Evolutionary conservation across 2,329 filamentous ascomycete genomes (phyloP), one percentile per base, ranked within the genome.

Genomic region (Annulohypoxylon truncatum): DNA sequence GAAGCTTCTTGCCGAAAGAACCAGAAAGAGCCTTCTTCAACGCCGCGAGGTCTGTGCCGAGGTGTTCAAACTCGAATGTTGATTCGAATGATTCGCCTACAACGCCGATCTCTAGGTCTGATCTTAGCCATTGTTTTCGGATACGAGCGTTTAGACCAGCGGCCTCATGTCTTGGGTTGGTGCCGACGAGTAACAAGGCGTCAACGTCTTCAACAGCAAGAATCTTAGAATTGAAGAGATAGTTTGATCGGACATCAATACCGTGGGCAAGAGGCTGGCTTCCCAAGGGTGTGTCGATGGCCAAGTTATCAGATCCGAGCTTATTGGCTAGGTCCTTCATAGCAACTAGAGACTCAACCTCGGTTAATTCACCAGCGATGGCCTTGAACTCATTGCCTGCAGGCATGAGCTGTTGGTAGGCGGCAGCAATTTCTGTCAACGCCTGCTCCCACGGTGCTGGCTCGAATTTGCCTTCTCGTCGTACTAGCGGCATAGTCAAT

Each of bases 321-420:
- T 90, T 95, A 86, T 99, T 99, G 74, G 94, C 93, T 71, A 99
- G 85, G 76, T 99, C 96, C 86, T 99, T 99, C 84, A 97, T 93
- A 59, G 95, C 95, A 67, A 98, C 95, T 71, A 99, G 85, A 18
- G 94, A 92, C 83, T 99, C 96, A 6, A 93, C 92, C 79, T 99
- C 96, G 52, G 92, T 90, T 51, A 99, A 87, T 75, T 95, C 93
- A 74, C 96, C 96, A 72, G 95, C 93, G 77, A 99, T 89, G 31
- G 90, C 91, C 86, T 98, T 98, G 85, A 99, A 96, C 80, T 99
- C 96, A 77, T 99, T 93, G 63, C 89, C 93, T 82, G 93, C 91
- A 40, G 93, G 93, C 69, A 91, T 89, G 64, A 96, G 86, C 74
- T 89, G 88, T 79, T 91, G 88, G 82, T 91, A 95, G 29, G 92